Conservation (phyloP, 2,329 filamentous ascomycete species). For the Neofusicoccum umdonicola region DNA sequence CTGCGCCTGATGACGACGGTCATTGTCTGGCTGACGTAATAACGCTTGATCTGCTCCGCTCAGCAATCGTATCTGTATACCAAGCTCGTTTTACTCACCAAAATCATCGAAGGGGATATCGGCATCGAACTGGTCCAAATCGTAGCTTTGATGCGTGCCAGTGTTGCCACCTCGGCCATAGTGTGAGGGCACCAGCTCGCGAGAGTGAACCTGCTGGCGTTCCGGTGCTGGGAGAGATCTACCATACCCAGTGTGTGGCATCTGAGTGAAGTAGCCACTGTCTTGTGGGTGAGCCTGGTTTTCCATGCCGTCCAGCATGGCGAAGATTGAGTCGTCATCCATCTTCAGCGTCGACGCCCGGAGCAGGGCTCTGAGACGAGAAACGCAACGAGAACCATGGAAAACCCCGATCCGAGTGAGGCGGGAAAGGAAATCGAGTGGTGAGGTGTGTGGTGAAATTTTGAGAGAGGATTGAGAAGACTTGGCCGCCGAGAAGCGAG, state of each 20-base stretch:
- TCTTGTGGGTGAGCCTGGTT: not conserved
- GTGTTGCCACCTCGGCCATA: not conserved
- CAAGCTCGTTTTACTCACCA: not conserved
- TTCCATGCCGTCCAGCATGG: constrained; percentile 11
- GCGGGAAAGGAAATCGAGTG: too few relatives aligned
- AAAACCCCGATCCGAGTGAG: not conserved
- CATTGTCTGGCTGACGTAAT: constrained; percentile 30
- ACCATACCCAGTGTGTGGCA: not conserved
- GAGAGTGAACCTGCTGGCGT: not conserved
- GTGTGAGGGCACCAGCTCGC: not conserved
- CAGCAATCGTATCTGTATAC: not conserved
- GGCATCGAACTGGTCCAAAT: not conserved
- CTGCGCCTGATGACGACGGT: constrained; percentile 35
- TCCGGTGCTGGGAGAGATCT: too few relatives aligned
- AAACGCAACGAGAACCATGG: not conserved
- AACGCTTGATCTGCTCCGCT: constrained; percentile 34
- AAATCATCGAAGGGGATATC: constrained; percentile 5
- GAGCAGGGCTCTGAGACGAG: not conserved
- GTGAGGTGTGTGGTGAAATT: not conserved
- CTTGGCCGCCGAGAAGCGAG: not conserved
- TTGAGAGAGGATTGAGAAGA: not conserved
- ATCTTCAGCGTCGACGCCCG: not conserved
- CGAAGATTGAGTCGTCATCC: constrained; percentile 11
- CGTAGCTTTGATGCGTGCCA: not conserved
- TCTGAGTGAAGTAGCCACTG: not conserved